Conservation (phyloP, 768 basidiomycete genomes). For the Cystofilobasidium macerans region DNA sequence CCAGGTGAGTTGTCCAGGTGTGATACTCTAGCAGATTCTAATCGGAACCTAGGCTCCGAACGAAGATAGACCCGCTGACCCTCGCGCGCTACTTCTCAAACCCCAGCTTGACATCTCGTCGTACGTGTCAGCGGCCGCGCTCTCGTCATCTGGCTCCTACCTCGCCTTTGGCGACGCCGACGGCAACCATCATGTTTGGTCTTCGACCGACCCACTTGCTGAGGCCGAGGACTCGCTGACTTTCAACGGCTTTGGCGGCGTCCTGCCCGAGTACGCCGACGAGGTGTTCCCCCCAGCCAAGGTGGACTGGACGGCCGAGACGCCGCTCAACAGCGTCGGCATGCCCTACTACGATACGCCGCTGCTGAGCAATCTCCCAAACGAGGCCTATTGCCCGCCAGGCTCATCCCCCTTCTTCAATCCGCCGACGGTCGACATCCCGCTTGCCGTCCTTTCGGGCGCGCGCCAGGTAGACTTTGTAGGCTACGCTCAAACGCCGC, state of each 20-base stretch:
- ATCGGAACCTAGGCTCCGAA: too few relatives aligned
- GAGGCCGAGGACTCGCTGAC: constrained; percentile 45
- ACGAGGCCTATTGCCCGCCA: constrained; percentile 34
- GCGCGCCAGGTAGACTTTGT: constrained; percentile 84
- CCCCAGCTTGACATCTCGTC: constrained; percentile 40
- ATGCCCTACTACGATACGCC: constrained; percentile 67
- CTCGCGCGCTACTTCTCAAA: background rate
- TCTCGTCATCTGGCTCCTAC: constrained; percentile 80
- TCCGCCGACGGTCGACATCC: constrained; percentile 65
- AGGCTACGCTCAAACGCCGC: constrained; percentile 77
- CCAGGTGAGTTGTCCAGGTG: constrained; percentile 47
- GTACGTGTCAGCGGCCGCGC: constrained; percentile 64
- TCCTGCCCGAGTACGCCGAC: constrained; percentile 76
- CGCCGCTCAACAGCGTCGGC: constrained; percentile 78
- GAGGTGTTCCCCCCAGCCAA: constrained; percentile 54
- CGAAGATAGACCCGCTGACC: background rate
- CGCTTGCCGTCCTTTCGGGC: constrained; percentile 58
- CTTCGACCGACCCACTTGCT: constrained; percentile 49
- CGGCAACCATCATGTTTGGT: constrained; percentile 69
- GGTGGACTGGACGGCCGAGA: constrained; percentile 58
- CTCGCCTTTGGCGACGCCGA: constrained; percentile 84
- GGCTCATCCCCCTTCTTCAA: constrained; percentile 47
- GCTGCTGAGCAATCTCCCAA: constrained; percentile 54
- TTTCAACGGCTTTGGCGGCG: constrained; percentile 82
- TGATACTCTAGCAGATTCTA: background rate